Evolutionary conservation across 805 yeast species (phyloP).

Genomic region (Zygotorulaspora danielsina): DNA sequence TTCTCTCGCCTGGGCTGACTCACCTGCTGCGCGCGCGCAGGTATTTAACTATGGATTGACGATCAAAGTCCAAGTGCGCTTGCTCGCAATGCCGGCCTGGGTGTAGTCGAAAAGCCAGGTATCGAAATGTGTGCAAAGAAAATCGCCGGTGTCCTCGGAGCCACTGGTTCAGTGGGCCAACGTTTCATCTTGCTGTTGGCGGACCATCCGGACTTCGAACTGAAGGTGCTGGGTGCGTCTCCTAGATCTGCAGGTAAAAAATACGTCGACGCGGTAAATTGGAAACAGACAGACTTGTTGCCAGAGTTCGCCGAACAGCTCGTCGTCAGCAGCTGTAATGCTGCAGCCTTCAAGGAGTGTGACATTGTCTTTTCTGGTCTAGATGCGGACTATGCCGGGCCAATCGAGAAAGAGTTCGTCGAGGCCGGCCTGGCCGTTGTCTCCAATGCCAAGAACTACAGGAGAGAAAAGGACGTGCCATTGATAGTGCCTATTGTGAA

Average conservation of each 20-base stretch:
- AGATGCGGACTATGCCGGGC: constrained; percentile 91
- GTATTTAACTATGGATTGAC: too few species aligned
- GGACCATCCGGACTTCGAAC: constrained; percentile 84
- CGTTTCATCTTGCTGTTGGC: constrained; percentile 81
- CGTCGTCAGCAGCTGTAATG: constrained; percentile 71
- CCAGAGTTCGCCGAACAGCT: constrained; percentile 65
- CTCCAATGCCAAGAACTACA: constrained; percentile 94
- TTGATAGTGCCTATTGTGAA: constrained; percentile 93
- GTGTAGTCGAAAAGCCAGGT: too few species aligned
- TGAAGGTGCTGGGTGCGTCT: constrained; percentile 86
- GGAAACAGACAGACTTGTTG: constrained; percentile 87
- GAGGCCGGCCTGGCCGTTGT: constrained; percentile 79
- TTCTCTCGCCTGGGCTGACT: too few species aligned
- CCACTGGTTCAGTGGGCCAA: constrained; percentile 98
- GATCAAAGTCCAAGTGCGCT: too few species aligned
- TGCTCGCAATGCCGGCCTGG: too few species aligned
- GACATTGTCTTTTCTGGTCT: constrained; percentile 93
- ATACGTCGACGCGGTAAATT: constrained; percentile 78
- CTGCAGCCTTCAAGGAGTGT: constrained; percentile 77
- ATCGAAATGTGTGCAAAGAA: constrained; percentile 36
- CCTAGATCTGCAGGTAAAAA: constrained; percentile 87
- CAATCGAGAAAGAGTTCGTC: constrained; percentile 79
- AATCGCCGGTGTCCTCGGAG: constrained; percentile 86
- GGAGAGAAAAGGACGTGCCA: constrained; percentile 84
- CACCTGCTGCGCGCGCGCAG: too few species aligned